Evolutionary conservation across 257 asterid genomes (phyloP).

Genomic region (Plantago major): DNA sequence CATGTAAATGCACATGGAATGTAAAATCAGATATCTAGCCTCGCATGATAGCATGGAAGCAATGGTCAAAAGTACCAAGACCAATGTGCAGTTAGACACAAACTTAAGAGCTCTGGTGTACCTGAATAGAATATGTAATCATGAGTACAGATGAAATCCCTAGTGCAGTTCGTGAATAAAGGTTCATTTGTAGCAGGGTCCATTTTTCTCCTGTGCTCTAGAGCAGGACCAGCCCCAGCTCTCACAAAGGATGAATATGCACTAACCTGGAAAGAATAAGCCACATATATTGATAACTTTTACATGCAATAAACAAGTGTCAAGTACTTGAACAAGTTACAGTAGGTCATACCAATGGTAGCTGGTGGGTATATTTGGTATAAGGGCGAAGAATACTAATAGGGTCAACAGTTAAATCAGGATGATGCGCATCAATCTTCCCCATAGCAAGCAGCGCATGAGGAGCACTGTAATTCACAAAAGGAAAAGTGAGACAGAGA

Average conservation of each 20-base stretch:
- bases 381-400: conserved; percentile 79
- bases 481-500: background rate
- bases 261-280: conserved; percentile 59
- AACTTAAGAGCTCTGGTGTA: conserved; percentile 19
- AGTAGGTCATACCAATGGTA: conserved; percentile 66
- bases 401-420: conserved; percentile 79
- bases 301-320: background rate
- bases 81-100: background rate
- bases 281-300: background rate
- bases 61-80: background rate
- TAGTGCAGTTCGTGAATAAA: conserved; percentile 79
- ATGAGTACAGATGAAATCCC: conserved; percentile 90
- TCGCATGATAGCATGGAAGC: background rate
- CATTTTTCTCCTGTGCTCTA: conserved; percentile 82
- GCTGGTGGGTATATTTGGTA: conserved; percentile 65
- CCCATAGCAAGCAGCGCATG: conserved; percentile 98
- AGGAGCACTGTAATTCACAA: conserved; percentile 67
- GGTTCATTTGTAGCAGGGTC: conserved; percentile 92
- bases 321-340: background rate
- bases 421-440: conserved; percentile 84
- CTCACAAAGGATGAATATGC: conserved; percentile 98
- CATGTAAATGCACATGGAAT: background rate
- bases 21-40: conserved; percentile 9
- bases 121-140: conserved; percentile 99
- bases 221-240: conserved; percentile 57